Evolutionary conservation across 352 stramenopile genomes (phyloP).

Genomic region (Peronospora farinosa): DNA sequence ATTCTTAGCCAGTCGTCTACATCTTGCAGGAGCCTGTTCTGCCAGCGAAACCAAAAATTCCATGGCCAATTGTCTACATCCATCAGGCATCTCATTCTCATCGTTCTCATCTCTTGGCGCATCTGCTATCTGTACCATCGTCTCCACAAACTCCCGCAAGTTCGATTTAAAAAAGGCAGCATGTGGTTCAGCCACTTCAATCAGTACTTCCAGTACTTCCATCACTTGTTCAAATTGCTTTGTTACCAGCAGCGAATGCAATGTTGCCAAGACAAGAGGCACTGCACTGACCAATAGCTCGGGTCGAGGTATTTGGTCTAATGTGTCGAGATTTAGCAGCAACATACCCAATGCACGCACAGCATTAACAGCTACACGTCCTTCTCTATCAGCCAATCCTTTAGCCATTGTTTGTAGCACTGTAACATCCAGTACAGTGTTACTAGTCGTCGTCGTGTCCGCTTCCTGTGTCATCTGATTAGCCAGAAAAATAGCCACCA

Average conservation of each 20-base stretch:
- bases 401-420: conserved; percentile 47
- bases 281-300: conserved; percentile 48
- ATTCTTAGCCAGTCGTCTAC: conserved; percentile 69
- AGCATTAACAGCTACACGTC: conserved; percentile 64
- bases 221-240: conserved; percentile 65
- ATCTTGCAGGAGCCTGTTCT: conserved; percentile 56
- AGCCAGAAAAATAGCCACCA: conserved; percentile 73
- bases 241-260: conserved; percentile 47
- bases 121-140: conserved; percentile 70
- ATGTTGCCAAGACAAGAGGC: conserved; percentile 43
- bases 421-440: conserved; percentile 37
- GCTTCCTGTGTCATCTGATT: conserved; percentile 40
- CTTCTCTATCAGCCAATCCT: conserved; percentile 46
- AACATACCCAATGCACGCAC: conserved; percentile 68
- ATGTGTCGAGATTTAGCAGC: conserved; percentile 62
- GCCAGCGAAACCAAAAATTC: conserved; percentile 78
- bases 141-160: conserved; percentile 52
- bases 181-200: conserved; percentile 72
- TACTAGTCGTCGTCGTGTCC: conserved; percentile 19
- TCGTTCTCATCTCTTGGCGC: conserved; percentile 25
- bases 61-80: conserved; percentile 75
- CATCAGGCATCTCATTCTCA: conserved; percentile 39
- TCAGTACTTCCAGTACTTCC: conserved; percentile 76
- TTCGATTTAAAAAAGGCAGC: conserved; percentile 62
- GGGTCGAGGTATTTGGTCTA: conserved; percentile 44